phyloP scores from a whole-genome alignment of 2,329 filamentous ascomycete species.

The Trichoderma hamatum region DNA sequence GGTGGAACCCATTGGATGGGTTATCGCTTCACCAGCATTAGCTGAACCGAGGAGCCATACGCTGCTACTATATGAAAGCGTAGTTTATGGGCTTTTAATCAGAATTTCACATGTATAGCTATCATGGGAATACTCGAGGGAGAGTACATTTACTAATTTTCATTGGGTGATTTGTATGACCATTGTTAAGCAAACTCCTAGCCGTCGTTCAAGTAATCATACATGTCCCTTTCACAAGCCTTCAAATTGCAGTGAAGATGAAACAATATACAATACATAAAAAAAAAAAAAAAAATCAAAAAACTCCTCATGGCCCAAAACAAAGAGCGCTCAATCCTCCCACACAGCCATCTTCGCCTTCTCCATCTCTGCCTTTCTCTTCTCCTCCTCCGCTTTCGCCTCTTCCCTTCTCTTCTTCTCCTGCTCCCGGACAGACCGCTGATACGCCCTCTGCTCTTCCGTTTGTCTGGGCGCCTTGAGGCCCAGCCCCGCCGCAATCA shows the following conservation, averaged over 20 bases:
- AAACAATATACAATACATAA: too few species aligned
- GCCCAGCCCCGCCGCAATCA: conserved; percentile 89
- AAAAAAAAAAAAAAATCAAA: neutral
- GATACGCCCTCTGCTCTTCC: conserved; percentile 86
- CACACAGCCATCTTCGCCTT: conserved; percentile 83
- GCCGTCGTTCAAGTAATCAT: neutral
- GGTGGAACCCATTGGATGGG: neutral
- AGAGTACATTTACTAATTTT: too few species aligned
- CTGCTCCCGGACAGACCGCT: conserved; percentile 78
- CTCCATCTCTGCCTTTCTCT: conserved; percentile 66
- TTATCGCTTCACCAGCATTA: neutral
- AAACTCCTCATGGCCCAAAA: neutral
- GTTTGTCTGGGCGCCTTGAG: conserved; percentile 79
- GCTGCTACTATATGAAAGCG: neutral
- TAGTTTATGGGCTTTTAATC: neutral
- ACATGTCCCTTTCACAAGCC: neutral
- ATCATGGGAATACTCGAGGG: neutral
- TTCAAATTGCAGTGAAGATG: neutral
- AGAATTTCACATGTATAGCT: neutral
- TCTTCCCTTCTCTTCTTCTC: conserved; percentile 76
- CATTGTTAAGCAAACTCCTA: neutral
- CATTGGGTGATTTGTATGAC: neutral
- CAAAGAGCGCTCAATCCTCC: conserved; percentile 61
- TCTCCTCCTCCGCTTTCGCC: conserved; percentile 67
- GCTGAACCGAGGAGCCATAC: neutral